These are phyloP conservation scores for Globisporangium nunn DNA, from an alignment of 352 stramenopile genomes.

Conservation along the genomic window DNA sequence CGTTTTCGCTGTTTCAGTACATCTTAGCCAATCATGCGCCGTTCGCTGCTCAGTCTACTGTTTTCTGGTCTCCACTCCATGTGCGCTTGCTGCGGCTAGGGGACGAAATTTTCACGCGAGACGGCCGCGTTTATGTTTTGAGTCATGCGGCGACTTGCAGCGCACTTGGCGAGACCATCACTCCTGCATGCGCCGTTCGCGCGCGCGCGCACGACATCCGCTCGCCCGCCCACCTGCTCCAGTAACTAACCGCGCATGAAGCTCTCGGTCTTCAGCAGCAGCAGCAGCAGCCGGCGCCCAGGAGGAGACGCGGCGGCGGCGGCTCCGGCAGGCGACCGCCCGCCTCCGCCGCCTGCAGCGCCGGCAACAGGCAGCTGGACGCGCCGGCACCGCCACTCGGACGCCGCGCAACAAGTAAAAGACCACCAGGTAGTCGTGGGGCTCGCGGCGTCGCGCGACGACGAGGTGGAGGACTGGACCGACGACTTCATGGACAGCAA, in stretches of 20 bases:
- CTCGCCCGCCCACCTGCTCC: too few relatives aligned
- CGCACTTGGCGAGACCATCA: neutral
- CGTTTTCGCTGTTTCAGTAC: neutral
- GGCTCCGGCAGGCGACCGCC: too few relatives aligned
- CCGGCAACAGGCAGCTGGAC: neutral
- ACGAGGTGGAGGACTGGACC: constrained; percentile 77
- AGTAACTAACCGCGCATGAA: neutral
- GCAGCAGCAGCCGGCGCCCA: neutral
- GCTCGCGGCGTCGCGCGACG: constrained; percentile 51
- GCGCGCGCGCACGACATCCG: neutral
- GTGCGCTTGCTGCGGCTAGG: neutral
- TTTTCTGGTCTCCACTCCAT: neutral
- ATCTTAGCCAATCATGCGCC: neutral
- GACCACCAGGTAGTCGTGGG: constrained; percentile 74
- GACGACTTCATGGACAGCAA: constrained; percentile 37
- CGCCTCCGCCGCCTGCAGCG: neutral
- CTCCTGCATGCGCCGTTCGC: neutral
- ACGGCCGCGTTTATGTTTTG: too few relatives aligned
- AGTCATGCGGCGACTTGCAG: too few relatives aligned
- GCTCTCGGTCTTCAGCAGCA: neutral
- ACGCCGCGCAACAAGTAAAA: constrained; percentile 6
- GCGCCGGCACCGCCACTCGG: constrained; percentile 11
- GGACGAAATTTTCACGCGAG: neutral
- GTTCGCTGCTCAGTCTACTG: neutral
- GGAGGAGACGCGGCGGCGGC: neutral